Base-by-base conservation (phyloP, 2,329 filamentous ascomycete species). In the Hypoxylon sp. region DNA sequence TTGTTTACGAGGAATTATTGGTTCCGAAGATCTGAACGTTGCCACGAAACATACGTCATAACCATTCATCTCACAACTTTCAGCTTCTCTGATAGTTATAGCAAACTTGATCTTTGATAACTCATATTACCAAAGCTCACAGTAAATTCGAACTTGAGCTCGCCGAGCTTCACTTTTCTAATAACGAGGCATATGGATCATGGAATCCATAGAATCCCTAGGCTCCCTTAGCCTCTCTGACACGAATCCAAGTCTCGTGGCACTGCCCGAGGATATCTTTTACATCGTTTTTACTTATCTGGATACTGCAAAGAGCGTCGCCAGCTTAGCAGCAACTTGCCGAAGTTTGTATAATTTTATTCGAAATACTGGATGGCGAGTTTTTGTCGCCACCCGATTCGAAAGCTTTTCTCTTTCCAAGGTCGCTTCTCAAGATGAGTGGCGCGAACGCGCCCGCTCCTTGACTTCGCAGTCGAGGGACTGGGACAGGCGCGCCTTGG, bases 391-490 rank as follows among this genome's bases (percentile, higher is more conserved):
- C 31, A 68, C 64, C 26, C 67, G 70, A 15, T 83, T 82, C 51
- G 69, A 71, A 1, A 75, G 72, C 3, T 63, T 78, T 4, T 51
- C 57, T 1, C 57, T 76, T 1, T 69, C 74, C 0, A 11, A 45
- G 2, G 52, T 34, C n/a, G 53, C 54, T 2, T 55, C 60, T 3
- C 35, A 51, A 70, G 55, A 59, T 7, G 58, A 65, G 8, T 64
- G 65, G 65, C 53, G 9, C 3, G 50, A 55, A 7, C 52, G 77
- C 17, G 78, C 78, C 5, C 69, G 75, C 17, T 73, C 71, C 0
- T 63, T 81, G 31, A 81, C 80, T 0, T 77, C 75, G 56, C 74
- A 81, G 44, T 74, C 77, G 19, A 73, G 78, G 4, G 78, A 76
- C 59, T 83, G 80, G 80, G 79, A 82, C 37, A 73, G 71, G 41